Conservation (phyloP, 2,329 filamentous ascomycete species). For the Xenoacremonium recifei region DNA sequence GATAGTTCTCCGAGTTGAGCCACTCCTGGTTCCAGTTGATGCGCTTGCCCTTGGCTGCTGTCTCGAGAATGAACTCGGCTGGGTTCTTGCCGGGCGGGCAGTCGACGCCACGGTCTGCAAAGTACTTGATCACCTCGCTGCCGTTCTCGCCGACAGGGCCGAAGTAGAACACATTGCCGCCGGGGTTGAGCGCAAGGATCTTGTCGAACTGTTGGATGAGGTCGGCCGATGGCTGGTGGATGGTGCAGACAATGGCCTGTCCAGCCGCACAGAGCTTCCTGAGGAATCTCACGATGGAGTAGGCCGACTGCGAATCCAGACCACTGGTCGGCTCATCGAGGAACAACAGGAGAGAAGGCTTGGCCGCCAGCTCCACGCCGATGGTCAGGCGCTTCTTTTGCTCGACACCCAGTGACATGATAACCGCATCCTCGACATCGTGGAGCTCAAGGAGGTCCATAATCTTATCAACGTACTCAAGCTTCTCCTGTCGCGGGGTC, state of each 20-base stretch:
- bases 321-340: constrained; percentile 59
- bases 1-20: constrained; percentile 62
- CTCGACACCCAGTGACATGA: constrained; percentile 39
- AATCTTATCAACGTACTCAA: constrained; percentile 64
- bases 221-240: constrained; percentile 54
- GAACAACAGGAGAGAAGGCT: constrained; percentile 59
- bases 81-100: background rate
- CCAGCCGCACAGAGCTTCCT: constrained; percentile 57
- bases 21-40: constrained; percentile 77
- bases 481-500: constrained; percentile 57
- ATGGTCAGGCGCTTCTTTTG: constrained; percentile 55
- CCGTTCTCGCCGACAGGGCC: constrained; percentile 50
- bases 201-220: constrained; percentile 56
- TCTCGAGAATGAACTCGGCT: constrained; percentile 15
- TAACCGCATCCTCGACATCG: constrained; percentile 59
- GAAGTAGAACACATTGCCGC: constrained; percentile 53
- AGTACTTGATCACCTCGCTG: no score
- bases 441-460: constrained; percentile 64
- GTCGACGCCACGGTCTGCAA: background rate
- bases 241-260: constrained; percentile 58
- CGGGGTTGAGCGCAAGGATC: constrained; percentile 49
- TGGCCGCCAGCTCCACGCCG: constrained; percentile 52
- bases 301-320: constrained; percentile 54
- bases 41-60: constrained; percentile 36
- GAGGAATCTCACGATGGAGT: constrained; percentile 58